Evolutionary conservation across 2,329 filamentous ascomycete genomes (phyloP).

Genomic region (Harringtonia lauricola): DNA sequence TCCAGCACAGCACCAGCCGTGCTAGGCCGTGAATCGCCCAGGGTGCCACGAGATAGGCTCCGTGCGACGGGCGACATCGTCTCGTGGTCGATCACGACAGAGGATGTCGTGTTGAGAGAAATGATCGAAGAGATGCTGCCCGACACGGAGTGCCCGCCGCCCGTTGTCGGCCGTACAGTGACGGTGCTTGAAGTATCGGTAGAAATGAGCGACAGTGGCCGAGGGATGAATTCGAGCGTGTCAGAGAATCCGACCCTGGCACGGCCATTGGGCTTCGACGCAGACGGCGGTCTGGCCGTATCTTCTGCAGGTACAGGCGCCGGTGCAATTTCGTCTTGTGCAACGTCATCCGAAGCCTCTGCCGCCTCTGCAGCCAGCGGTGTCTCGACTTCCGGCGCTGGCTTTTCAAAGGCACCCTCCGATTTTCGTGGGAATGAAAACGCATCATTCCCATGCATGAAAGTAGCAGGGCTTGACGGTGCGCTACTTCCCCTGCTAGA

Average conservation of each 20-base stretch:
- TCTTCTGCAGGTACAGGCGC: conserved; percentile 5
- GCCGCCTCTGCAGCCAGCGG: conserved; percentile 2
- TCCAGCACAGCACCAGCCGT: conserved; percentile 64
- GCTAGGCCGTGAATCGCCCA: conserved; percentile 45
- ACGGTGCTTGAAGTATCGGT: conserved; percentile 72
- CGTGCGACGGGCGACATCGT: conserved; percentile 23
- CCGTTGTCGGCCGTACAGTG: conserved; percentile 42
- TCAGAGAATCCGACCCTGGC: conserved; percentile 76
- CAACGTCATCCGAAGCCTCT: not conserved
- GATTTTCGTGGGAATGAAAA: conserved; percentile 15
- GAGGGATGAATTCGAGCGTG: conserved; percentile 70
- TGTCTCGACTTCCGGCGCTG: conserved; percentile 4
- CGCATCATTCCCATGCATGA: conserved; percentile 21
- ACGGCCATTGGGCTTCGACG: conserved; percentile 24
- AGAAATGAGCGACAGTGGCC: conserved; percentile 73
- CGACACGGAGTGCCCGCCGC: conserved; percentile 55
- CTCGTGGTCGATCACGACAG: conserved; percentile 28
- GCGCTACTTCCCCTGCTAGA: conserved; percentile 49
- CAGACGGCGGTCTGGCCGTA: conserved; percentile 3
- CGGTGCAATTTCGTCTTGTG: not conserved
- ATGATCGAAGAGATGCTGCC: conserved; percentile 72
- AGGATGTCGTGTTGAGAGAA: conserved; percentile 38
- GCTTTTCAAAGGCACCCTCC: conserved; percentile 8
- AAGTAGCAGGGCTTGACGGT: conserved; percentile 46
- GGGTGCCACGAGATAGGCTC: conserved; percentile 28